Evolutionary conservation across 2,329 filamentous ascomycete genomes (phyloP), one percentile per base, ranked within the genome.

Genomic region (Penicillium sp.): DNA sequence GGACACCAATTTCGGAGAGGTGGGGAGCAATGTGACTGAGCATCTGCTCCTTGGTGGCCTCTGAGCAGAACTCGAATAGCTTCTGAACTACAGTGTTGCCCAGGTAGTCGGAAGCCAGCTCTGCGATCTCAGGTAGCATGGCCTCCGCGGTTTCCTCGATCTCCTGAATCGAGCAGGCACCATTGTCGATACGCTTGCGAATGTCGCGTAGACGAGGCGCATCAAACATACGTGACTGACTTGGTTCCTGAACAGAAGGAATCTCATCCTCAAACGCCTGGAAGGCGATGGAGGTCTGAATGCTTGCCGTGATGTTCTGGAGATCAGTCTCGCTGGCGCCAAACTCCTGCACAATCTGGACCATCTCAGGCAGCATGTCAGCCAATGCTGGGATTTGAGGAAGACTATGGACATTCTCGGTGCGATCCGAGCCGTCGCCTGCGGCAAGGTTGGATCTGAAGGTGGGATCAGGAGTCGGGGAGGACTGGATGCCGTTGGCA

Each of bases 31-130:
- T 96, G 68, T 92, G 86, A 13, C 79, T 76, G 54, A 99, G 80
- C 94, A 99, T 97, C 53, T 89, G 88, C 72, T 97, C 92, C 65
- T 95, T 92, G 40, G 93, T 85, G 40, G 86, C 80, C 71, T 97
- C 93, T 0, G 91, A 94, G 77, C 94, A 97, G 76, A 90, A 91
- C 73, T 99, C 93, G 69, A 99, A 99, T 43, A 99, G 80, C 76
- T 99, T 99, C 77, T 99, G 94, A 16, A 99, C 93, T n/a, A 99
- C 94, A 0, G 94, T 99, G 77, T 99, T 99, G 64, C 94, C 94
- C 31, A 99, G 83, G 67, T 99, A 99, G 74, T 99, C 94, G 0
- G 93, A 96, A 2, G 94, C 84, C 22, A 99, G 81, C 74, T 99
- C 94, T 4, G 92, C 91, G 70, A 99, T 94, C 72, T 99, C 94